These are phyloP conservation scores for Stagonosporopsis vannaccii DNA, from an alignment of 2,329 filamentous ascomycete species.

Conservation along the genomic window DNA sequence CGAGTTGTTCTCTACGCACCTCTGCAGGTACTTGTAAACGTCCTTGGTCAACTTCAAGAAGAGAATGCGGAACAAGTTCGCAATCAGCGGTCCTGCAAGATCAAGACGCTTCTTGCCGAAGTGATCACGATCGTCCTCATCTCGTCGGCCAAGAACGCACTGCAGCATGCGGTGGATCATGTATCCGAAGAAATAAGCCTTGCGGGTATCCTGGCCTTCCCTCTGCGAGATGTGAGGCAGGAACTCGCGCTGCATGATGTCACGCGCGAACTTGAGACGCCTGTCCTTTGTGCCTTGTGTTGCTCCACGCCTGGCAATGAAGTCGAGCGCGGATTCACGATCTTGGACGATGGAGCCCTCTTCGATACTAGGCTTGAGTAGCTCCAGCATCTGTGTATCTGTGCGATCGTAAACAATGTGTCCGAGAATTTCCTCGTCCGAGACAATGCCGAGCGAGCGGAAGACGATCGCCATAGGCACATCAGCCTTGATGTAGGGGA, in stretches of 20 bases:
- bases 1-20: conserved; percentile 85
- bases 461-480: conserved; percentile 96
- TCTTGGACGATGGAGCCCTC: conserved; percentile 97
- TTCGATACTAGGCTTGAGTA: conserved; percentile 95
- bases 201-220: conserved; percentile 92
- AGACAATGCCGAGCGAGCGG: conserved; percentile 92
- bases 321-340: conserved; percentile 90
- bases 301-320: conserved; percentile 90
- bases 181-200: conserved; percentile 98
- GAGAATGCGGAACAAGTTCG: conserved; percentile 93
- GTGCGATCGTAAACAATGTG: conserved; percentile 96
- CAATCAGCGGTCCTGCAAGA: conserved; percentile 89
- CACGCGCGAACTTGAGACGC: conserved; percentile 89
- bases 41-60: conserved; percentile 92
- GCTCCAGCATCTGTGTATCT: conserved; percentile 96
- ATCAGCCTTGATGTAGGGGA: conserved; percentile 93
- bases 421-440: conserved; percentile 96
- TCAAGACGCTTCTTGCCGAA: conserved; percentile 99
- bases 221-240: conserved; percentile 95
- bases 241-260: conserved; percentile 96
- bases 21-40: conserved; percentile 87
- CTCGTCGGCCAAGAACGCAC: conserved; percentile 88
- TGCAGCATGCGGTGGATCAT: conserved; percentile 98
- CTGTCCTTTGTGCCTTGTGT: conserved; percentile 80
- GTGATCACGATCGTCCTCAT: conserved; percentile 97